These are phyloP conservation scores for Deinandra increscens DNA, from an alignment of 129 eudicot genomes.

Conservation along the genomic window DNA sequence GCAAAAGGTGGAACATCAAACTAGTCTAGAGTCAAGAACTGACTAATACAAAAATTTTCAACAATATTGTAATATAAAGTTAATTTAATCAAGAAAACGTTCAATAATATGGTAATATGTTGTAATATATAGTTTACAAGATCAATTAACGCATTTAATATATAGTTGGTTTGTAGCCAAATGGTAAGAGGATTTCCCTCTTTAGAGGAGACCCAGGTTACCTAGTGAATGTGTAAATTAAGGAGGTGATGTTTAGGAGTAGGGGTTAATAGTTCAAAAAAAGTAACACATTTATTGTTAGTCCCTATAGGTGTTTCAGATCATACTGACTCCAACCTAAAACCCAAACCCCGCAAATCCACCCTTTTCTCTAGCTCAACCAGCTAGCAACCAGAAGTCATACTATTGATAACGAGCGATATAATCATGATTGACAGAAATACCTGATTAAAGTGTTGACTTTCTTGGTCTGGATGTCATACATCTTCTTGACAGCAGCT, in stretches of 20 bases:
- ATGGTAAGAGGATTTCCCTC: no score
- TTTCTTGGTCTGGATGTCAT: constrained; percentile 76
- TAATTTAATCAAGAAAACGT: no score
- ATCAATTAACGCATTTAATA: no score
- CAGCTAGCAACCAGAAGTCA: neutral
- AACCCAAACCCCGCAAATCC: neutral
- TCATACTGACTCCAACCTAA: neutral
- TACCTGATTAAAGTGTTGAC: constrained; percentile 75
- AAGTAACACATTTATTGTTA: no score
- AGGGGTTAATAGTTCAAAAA: no score
- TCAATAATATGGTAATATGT: no score
- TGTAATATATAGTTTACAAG: no score
- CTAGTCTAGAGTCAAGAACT: neutral
- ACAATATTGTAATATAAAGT: no score
- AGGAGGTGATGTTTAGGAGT: no score
- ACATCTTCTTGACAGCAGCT: constrained; percentile 71
- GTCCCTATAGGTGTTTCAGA: neutral
- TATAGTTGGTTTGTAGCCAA: no score
- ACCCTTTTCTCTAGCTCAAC: neutral
- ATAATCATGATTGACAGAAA: neutral
- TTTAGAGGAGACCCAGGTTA: no score
- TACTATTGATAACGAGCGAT: neutral
- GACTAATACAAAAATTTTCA: neutral
- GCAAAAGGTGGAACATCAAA: neutral
- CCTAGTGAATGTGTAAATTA: no score